Percentiles rank a stretch among this genome's conserved stretches.
These are phyloP conservation scores for Epichloe amarillans DNA, from an alignment of 2,329 filamentous ascomycete species.

Conservation along the genomic window DNA sequence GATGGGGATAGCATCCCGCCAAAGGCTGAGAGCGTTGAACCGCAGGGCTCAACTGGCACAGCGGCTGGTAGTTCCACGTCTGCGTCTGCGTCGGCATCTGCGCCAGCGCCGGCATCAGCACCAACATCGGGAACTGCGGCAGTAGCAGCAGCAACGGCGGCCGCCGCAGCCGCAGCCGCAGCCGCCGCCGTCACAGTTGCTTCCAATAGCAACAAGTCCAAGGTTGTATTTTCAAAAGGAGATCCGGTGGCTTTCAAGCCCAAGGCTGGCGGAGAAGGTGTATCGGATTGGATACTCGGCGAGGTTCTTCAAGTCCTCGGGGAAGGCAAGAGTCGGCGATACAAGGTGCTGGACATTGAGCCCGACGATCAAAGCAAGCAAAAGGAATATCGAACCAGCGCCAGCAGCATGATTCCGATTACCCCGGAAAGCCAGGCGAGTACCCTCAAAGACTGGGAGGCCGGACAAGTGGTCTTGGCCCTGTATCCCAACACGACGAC, in stretches of 20 bases:
- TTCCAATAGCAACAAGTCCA: constrained; percentile 25
- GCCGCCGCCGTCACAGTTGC: neutral
- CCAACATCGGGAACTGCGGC: neutral
- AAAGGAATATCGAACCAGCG: constrained; percentile 56
- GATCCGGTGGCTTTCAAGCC: constrained; percentile 55
- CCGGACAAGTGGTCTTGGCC: constrained; percentile 61
- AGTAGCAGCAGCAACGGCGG: neutral
- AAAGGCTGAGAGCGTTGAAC: constrained; percentile 43
- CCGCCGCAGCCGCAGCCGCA: neutral
- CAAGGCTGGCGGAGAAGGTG: constrained; percentile 36
- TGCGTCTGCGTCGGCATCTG: neutral
- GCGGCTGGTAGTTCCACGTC: neutral
- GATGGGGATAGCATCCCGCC: constrained; percentile 40
- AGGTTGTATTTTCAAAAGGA: constrained; percentile 45
- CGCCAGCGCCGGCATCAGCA: neutral
- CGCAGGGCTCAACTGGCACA: constrained; percentile 25
- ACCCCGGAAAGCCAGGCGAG: constrained; percentile 37
- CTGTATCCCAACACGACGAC: constrained; percentile 75
- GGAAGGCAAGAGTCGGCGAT: constrained; percentile 64
- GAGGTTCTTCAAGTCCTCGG: constrained; percentile 64
- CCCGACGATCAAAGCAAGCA: constrained; percentile 57
- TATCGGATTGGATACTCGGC: constrained; percentile 58
- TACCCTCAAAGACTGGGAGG: constrained; percentile 45
- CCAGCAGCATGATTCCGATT: constrained; percentile 66
- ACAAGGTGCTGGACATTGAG: constrained; percentile 69